Evolutionary conservation across 352 stramenopile genomes (phyloP).

Genomic region (Stramenopiles sp.): DNA sequence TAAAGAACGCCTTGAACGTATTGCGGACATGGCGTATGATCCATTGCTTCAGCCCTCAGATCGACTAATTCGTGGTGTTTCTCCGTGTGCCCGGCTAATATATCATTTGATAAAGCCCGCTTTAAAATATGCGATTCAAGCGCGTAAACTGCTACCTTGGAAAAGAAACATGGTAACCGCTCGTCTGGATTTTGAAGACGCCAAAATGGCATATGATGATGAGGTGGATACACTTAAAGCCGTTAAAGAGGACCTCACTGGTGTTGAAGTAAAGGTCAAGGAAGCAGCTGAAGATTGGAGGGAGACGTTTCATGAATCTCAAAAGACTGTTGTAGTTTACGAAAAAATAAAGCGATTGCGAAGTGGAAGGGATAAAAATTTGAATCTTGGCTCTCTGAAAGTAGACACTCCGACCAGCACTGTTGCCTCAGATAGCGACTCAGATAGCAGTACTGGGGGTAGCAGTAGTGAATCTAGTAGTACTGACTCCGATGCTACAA

Average conservation of each 20-base stretch:
- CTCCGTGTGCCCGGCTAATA: background rate
- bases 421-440: background rate
- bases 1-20: background rate
- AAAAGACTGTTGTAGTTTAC: background rate
- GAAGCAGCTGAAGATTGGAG: background rate
- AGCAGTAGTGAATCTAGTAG: background rate
- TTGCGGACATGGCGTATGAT: background rate
- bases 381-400: background rate
- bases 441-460: background rate
- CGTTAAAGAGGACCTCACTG: background rate
- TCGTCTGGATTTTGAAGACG: background rate
- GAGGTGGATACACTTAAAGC: background rate
- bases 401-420: background rate
- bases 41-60: background rate
- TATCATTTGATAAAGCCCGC: background rate
- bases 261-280: background rate
- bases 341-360: constrained; percentile 1
- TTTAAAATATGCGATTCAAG: background rate
- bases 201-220: background rate
- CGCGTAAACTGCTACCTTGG: background rate
- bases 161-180: background rate
- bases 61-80: background rate
- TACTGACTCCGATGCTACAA: background rate
- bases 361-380: background rate
- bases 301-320: background rate